phyloP scores from a whole-genome alignment of 768 basidiomycete genomes.

The Lactifluus pinguis region DNA sequence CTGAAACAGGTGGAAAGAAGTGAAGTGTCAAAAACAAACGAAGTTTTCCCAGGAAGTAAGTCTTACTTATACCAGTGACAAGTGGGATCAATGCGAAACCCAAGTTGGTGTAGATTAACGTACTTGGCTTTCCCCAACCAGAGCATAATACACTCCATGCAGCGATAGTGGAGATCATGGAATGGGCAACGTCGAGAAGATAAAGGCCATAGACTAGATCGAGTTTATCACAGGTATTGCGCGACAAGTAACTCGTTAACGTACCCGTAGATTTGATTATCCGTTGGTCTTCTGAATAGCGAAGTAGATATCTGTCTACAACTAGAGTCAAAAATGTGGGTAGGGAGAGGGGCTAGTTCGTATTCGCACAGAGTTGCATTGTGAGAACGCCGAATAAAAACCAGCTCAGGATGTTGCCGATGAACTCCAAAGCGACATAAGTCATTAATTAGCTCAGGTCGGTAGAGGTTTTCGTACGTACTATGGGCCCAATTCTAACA shows the following conservation, averaged over 20 bases:
- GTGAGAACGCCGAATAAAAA: slow-evolving; percentile 1
- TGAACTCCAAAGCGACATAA: not conserved
- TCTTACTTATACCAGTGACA: not conserved
- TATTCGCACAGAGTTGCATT: slow-evolving; percentile 4
- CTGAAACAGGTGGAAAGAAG: not conserved
- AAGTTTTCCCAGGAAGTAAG: not conserved
- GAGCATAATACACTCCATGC: not conserved
- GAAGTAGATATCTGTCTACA: slow-evolving; percentile 1
- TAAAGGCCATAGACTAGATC: slow-evolving; percentile 5
- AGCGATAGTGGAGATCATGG: not conserved
- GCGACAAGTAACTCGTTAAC: not conserved
- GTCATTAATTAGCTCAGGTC: not conserved
- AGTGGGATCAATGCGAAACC: not conserved
- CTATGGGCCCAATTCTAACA: not conserved
- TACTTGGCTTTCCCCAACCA: not conserved
- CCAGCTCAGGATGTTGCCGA: not conserved
- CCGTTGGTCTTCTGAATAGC: not conserved
- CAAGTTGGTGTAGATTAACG: not conserved
- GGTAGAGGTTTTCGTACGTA: not conserved
- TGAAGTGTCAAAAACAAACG: too few relatives aligned
- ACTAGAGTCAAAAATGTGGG: not conserved
- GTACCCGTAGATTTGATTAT: not conserved
- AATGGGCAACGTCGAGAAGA: not conserved
- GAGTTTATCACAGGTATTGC: not conserved
- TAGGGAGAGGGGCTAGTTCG: not conserved